Evolutionary conservation across 2,329 filamentous ascomycete genomes (phyloP).

Genomic region (Cadophora gregata): DNA sequence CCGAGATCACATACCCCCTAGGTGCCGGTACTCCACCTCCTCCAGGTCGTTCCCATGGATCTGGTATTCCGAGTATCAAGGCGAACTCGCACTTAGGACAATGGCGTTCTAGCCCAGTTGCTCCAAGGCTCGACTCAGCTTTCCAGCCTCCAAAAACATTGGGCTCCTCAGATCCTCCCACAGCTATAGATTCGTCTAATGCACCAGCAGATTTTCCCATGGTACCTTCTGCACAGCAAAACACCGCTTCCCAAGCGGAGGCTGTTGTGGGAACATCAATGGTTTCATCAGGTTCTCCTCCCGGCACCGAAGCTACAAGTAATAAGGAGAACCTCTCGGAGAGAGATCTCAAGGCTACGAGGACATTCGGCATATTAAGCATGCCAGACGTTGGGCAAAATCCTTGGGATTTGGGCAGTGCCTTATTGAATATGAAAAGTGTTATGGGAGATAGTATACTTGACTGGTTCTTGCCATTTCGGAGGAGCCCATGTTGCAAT

Average conservation of each 20-base stretch:
- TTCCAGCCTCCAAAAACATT: background rate
- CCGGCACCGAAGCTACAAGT: background rate
- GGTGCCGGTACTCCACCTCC: constrained; percentile 11
- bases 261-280: background rate
- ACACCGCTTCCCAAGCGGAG: background rate
- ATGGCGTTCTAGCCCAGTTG: constrained; percentile 13
- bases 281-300: background rate
- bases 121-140: background rate
- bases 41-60: background rate
- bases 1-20: constrained; percentile 66
- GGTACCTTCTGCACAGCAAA: background rate
- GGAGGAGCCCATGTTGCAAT: constrained; percentile 73
- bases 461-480: constrained; percentile 84
- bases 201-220: background rate
- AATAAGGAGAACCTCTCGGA: constrained; percentile 20
- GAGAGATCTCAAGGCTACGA: constrained; percentile 51
- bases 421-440: constrained; percentile 72
- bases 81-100: constrained; percentile 16
- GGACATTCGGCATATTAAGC: constrained; percentile 80
- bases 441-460: constrained; percentile 76
- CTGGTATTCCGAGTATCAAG: constrained; percentile 9
- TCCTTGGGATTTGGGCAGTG: constrained; percentile 78
- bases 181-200: background rate
- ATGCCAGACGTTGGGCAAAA: constrained; percentile 75
- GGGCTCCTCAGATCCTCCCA: background rate